Percentiles rank a stretch among this genome's conserved stretches.
These are phyloP conservation scores for Metschnikowia kofuensis DNA, from an alignment of 805 yeast species.

Conservation along the genomic window DNA sequence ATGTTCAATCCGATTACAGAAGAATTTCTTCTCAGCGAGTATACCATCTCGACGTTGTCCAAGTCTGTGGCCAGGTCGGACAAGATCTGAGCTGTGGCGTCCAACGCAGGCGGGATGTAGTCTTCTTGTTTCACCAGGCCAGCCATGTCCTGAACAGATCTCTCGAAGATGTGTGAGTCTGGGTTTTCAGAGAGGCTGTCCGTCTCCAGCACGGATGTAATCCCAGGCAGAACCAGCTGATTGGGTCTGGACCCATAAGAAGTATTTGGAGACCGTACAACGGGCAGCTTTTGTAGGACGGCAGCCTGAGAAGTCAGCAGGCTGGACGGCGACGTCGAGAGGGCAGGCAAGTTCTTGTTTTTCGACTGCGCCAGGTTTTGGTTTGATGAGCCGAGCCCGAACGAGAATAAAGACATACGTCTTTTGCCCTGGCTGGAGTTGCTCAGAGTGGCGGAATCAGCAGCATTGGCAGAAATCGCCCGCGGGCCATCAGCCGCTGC, in stretches of 20 bases:
- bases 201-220: slow-evolving; percentile 15
- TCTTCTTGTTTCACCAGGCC: slow-evolving; percentile 50
- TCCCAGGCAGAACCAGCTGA: slow-evolving; percentile 14
- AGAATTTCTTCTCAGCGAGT: slow-evolving; percentile 53
- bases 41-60: slow-evolving; percentile 69
- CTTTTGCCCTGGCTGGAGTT: slow-evolving; percentile 13
- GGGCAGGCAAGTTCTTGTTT: slow-evolving; percentile 11
- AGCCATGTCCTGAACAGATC: slow-evolving; percentile 38
- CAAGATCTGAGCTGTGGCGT: slow-evolving; percentile 66
- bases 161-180: slow-evolving; percentile 35
- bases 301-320: not conserved
- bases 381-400: slow-evolving; percentile 15
- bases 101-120: slow-evolving; percentile 77
- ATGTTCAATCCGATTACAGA: slow-evolving; percentile 48
- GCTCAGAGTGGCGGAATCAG: not conserved
- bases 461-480: not conserved
- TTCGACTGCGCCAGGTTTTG: slow-evolving; percentile 8
- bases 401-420: slow-evolving; percentile 25
- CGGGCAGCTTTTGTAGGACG: slow-evolving; percentile 1
- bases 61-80: slow-evolving; percentile 59
- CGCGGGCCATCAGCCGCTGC: not conserved
- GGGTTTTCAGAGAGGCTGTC: slow-evolving; percentile 19
- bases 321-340: slow-evolving; percentile 14
- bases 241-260: not conserved
- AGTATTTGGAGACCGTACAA: slow-evolving; percentile 7